Base-by-base conservation (phyloP, 345 rosid genomes). In the Alliaria petiolata region DNA sequence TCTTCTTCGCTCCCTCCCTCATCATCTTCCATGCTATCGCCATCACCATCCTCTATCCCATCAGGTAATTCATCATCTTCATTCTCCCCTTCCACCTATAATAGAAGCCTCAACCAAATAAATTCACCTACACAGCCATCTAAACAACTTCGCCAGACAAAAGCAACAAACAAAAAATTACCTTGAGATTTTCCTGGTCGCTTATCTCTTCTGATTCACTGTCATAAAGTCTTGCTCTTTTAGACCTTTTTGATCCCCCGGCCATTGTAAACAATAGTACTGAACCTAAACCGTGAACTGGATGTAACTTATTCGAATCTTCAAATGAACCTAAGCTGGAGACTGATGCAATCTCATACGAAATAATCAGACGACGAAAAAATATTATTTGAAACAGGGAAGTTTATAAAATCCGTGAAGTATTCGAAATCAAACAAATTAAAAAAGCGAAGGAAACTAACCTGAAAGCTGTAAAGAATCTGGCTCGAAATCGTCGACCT, bases 131-230 rank as follows among this genome's bases (percentile, higher is more conserved):
- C 33, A 52, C 12, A 65, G 25, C 34, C 12, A 60, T 46, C 43
- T 43, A 44, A 40, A 46, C 3, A n/a, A 68, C 68, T 10, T 6
- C 26, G 44, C 20, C 49, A 62, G 16, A 39, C 14, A 46, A 65
- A 36, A 5, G 16, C 43, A 64, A 35, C 44, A 45, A 9, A 2
- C n/a, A 66, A 65, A 49, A n/a, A n/a, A 6, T 20, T 58, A 70
- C 78, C 50, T 53, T 19, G 36, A 57, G 65, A 7, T 54, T 58
- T 44, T 76, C 85, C 15, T 69, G 39, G 44, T 73, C 82, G 36
- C 79, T 78, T 1, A 67, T 62, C 40, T 76, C 85, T 75, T 80
- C 82, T 16, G 67, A 67, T 12, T 63, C 79, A 56, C 78, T 68
- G 4, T 54, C 69, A 46, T 67, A 25, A 47, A 50, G 80, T 65